Evolutionary conservation across 2,329 filamentous ascomycete genomes (phyloP), one percentile per base, ranked within the genome.

Genomic region (Alternaria arborescens): DNA sequence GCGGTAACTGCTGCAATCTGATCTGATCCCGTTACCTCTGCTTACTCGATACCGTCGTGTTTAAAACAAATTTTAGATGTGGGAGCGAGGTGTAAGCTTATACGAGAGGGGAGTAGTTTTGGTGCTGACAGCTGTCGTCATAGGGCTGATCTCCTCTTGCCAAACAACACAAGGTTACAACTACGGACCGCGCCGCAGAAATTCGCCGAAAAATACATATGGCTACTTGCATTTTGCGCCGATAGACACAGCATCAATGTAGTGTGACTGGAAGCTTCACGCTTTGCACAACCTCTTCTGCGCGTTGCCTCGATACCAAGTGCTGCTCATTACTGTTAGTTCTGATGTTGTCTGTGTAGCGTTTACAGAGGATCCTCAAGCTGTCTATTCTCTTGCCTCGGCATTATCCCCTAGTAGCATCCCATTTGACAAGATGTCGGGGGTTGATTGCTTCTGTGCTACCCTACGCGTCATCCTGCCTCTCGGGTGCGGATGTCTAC

Each of bases 211-310:
- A 55, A n/a, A 44, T 47, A 61, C 62, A 32, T 57, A 59, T 26
- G 52, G 42, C 34, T 63, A 42, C 40, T 28, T 42, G 24, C 32
- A 56, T 20, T 42, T 24, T 24, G 48, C 41, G 50, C 43, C 51
- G 20, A 54, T 54, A 34, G 26, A 55, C 61, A 66, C 58, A 24
- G 40, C 56, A 60, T 53, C 12, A 5, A 53, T 62, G 60, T 42
- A 43, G 62, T 66, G 52, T 34, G 34, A 61, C 60, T 18, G 52
- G 46, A 55, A 56, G 36, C 52, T 55, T 67, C 60, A 62, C 63
- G 63, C 58, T 60, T 59, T 52, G 58, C 64, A 64, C 63, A 14
- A 48, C 54, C 47, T 64, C 59, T 28, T 64, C 51, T 58, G 65
- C 54, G 50, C 28, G 54, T 44, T 26, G 46, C 43, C 34, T 47